Base-by-base conservation (phyloP, 768 basidiomycete genomes). In the Strobilomyces dryophilus region DNA sequence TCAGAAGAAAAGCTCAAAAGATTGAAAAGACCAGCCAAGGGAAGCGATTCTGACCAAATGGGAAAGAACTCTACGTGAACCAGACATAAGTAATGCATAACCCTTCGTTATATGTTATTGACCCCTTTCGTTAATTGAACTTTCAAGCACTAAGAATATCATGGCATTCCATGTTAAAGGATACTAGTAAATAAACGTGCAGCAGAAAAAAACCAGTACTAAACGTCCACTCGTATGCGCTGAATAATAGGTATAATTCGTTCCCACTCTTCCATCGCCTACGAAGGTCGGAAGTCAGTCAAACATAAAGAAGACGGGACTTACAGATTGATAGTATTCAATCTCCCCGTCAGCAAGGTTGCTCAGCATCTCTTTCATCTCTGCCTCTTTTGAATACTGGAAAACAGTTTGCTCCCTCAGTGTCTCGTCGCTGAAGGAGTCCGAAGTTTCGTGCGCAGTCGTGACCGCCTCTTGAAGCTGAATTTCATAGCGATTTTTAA, bases 211-310 rank as follows among this genome's bases (percentile, higher is more conserved):
- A 58, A 24, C 54, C 57, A 54, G 45, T 58, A 49, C 74, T 81
- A 92, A 66, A 92, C 83, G 71, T 94, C 92, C 73, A 95, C 93
- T 50, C 91, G 85, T 75, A 95, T 95, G 51, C 91, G 88, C 71
- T 95, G 91, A 65, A 95, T 85, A 61, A 93, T 76, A 61, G 93
- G 90, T 78, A 94, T 92, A 66, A 95, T 88, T 71, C 89, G 79
- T 50, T 98, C 94, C 94, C 93, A 98, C 69, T 98, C 94, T 61
- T 98, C 92, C 89, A 95, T 94, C 50, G 91, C 84, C 87, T 92
- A 58, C 18, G 47, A 39, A 49, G 46, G 47, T 46, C 42, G 26
- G 44, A 48, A 29, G 55, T 49, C 44, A 54, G 52, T 29, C 45
- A 40, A 27, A 24, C 12, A 60, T 17, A 35, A 21, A 47, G 4